Evolutionary conservation across 2,329 filamentous ascomycete species (phyloP).

Genomic region (Talaromyces sp.): DNA sequence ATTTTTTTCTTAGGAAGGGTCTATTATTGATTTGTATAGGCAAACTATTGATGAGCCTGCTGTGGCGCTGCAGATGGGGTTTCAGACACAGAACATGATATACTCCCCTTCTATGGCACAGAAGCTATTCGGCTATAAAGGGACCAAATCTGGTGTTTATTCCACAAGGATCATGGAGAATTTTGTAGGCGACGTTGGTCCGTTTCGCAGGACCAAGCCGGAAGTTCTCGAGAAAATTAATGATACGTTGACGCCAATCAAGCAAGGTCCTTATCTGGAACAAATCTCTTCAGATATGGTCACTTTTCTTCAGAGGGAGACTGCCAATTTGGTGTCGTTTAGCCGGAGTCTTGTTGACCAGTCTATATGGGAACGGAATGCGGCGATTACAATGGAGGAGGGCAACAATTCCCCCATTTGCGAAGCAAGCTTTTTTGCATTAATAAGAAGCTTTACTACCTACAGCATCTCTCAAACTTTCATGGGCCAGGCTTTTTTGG

Average conservation of each 20-base stretch:
- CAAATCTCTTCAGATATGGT: constrained; percentile 35
- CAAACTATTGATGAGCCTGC: constrained; percentile 36
- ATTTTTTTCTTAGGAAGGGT: neutral
- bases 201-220: constrained; percentile 29
- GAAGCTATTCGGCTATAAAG: constrained; percentile 30
- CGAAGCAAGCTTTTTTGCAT: constrained; percentile 47
- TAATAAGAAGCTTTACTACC: constrained; percentile 55
- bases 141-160: constrained; percentile 23
- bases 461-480: constrained; percentile 43
- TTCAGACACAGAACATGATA: constrained; percentile 47
- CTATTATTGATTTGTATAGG: constrained; percentile 21
- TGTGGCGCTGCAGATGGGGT: constrained; percentile 46
- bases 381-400: constrained; percentile 39
- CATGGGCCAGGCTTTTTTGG: constrained; percentile 49
- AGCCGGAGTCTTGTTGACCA: constrained; percentile 57
- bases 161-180: constrained; percentile 33
- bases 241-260: constrained; percentile 37
- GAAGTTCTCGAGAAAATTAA: constrained; percentile 32
- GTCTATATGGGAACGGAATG: constrained; percentile 56
- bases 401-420: constrained; percentile 37
- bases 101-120: constrained; percentile 44
- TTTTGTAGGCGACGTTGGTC: constrained; percentile 40
- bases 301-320: constrained; percentile 37
- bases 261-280: constrained; percentile 43
- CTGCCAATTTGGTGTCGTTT: constrained; percentile 56